Conservation (phyloP, 2,329 filamentous ascomycete genomes). For the Gyromitra esculenta region DNA sequence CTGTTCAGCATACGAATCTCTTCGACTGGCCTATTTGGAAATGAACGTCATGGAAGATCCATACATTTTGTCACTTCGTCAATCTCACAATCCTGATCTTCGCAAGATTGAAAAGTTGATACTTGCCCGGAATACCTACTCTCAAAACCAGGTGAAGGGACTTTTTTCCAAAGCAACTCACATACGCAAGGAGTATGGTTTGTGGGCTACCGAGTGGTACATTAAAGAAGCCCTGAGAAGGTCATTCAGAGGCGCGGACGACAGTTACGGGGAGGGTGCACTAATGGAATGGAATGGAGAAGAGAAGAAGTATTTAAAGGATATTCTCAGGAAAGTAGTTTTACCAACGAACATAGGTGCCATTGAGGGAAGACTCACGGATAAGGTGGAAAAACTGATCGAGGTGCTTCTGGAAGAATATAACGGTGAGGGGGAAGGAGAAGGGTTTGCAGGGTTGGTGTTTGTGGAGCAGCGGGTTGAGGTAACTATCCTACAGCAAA, state of each 20-base stretch:
- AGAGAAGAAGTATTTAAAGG: constrained; percentile 69
- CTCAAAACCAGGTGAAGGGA: constrained; percentile 67
- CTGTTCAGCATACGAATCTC: constrained; percentile 61
- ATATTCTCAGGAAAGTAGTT: constrained; percentile 63
- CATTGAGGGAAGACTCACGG: constrained; percentile 57
- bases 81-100: constrained; percentile 60
- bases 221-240: constrained; percentile 65
- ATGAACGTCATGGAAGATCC: constrained; percentile 73
- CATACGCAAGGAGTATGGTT: constrained; percentile 70
- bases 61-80: constrained; percentile 65
- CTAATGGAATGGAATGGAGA: constrained; percentile 63
- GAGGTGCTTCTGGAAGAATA: constrained; percentile 60
- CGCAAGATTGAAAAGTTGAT: constrained; percentile 57
- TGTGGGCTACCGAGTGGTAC: constrained; percentile 75
- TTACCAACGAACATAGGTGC: constrained; percentile 65
- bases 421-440: constrained; percentile 40
- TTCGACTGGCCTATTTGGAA: constrained; percentile 62
- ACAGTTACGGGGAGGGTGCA: constrained; percentile 56
- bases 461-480: constrained; percentile 64
- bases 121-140: constrained; percentile 65
- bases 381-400: constrained; percentile 60
- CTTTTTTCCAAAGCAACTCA: constrained; percentile 66
- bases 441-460: constrained; percentile 62
- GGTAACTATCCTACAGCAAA: constrained; percentile 62
- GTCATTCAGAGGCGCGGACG: constrained; percentile 56